These are phyloP conservation scores for Hylodesmum podocarpum DNA, from an alignment of 306 rosid species.

Conservation along the genomic window DNA sequence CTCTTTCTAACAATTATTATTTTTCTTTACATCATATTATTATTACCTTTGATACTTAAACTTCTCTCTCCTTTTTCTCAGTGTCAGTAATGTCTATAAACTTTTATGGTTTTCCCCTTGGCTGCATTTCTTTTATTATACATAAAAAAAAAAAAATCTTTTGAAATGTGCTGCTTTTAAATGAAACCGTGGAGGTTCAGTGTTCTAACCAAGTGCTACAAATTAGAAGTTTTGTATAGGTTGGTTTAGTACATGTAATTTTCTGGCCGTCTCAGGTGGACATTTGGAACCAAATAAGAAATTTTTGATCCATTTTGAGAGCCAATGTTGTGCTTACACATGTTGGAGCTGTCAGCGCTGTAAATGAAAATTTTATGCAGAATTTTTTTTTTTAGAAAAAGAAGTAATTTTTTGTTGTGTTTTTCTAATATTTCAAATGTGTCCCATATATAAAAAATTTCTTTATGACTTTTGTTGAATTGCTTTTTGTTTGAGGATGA, in stretches of 20 bases:
- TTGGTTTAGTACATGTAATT: slow-evolving; percentile 30
- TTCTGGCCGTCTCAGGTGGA: not conserved
- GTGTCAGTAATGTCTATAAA: too few species aligned
- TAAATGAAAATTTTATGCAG: slow-evolving; percentile 15
- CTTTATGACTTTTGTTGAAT: not conserved
- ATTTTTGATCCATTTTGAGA: slow-evolving; percentile 26
- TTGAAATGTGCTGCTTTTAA: slow-evolving; percentile 36
- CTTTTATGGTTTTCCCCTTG: too few species aligned
- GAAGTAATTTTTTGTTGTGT: not conserved
- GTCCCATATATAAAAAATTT: not conserved
- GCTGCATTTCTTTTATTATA: not conserved
- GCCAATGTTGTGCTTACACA: slow-evolving; percentile 17
- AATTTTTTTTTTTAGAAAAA: not conserved
- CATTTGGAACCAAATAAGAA: not conserved
- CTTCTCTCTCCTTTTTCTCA: too few species aligned
- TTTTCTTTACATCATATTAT: too few species aligned
- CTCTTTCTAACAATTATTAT: too few species aligned
- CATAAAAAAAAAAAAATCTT: not conserved
- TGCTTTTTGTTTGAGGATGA: not conserved
- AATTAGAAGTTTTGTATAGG: slow-evolving; percentile 35
- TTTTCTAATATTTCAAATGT: not conserved
- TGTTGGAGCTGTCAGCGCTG: slow-evolving; percentile 6
- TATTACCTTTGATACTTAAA: too few species aligned
- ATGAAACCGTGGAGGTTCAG: slow-evolving; percentile 48
- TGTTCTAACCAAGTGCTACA: slow-evolving; percentile 3